Percentiles rank a stretch among this genome's conserved stretches.
Conservation (phyloP, 768 basidiomycete genomes). For the Psilocybe cubensis region DNA sequence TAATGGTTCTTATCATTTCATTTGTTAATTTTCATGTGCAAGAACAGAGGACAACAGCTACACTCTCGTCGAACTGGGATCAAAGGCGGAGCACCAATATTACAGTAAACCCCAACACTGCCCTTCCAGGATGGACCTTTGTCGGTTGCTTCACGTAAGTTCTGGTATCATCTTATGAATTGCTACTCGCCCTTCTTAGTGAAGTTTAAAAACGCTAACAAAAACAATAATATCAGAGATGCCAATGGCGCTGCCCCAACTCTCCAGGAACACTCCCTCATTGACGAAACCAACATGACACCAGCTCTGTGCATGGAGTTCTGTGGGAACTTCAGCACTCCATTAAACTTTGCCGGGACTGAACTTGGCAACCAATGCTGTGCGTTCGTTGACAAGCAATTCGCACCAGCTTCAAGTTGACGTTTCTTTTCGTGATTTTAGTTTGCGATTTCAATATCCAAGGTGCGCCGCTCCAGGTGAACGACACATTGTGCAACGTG, state of each 20-base stretch:
- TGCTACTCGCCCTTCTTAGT: too few species aligned
- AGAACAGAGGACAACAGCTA: too few species aligned
- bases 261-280: constrained; percentile 11
- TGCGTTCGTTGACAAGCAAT: neutral
- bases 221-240: too few species aligned
- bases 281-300: constrained; percentile 13
- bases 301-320: constrained; percentile 15
- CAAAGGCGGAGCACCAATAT: neutral
- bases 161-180: neutral
- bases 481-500: constrained; percentile 10
- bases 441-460: constrained; percentile 18
- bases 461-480: constrained; percentile 13
- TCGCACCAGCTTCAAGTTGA: neutral
- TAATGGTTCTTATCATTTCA: too few species aligned
- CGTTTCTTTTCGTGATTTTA: neutral
- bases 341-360: constrained; percentile 14
- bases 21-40: too few species aligned
- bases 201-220: too few species aligned
- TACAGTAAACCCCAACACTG: constrained; percentile 10
- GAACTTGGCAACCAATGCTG: constrained; percentile 18
- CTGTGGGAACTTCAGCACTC: constrained; percentile 9
- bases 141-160: constrained; percentile 19
- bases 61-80: neutral
- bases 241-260: constrained; percentile 11
- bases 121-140: constrained; percentile 15